Conservation (phyloP, 495 filamentous ascomycete genomes). For the Penicillium bovifimosum region DNA sequence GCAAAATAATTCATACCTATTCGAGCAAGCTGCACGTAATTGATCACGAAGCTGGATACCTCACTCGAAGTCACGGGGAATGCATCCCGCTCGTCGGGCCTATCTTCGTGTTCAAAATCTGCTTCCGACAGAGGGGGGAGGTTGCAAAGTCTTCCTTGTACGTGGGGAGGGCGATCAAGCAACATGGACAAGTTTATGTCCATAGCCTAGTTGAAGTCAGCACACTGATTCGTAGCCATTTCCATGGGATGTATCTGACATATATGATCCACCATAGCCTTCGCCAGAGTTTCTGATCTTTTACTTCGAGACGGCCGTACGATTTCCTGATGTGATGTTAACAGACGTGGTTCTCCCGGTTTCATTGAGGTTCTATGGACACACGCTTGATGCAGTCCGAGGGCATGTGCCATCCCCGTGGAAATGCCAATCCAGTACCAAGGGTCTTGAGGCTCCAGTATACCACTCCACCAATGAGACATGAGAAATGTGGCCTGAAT, state of each 20-base stretch:
- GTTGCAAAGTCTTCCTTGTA: conserved; percentile 13
- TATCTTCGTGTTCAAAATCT: conserved; percentile 1
- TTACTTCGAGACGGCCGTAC: conserved; percentile 1
- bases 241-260: too few relatives aligned
- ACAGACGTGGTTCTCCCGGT: too few relatives aligned
- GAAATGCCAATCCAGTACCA: conserved; percentile 23
- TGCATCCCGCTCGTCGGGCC: neutral
- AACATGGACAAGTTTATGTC: conserved; percentile 11
- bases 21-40: conserved; percentile 6
- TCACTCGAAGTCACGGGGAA: neutral
- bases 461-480: conserved; percentile 21
- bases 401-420: conserved; percentile 15
- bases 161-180: conserved; percentile 8
- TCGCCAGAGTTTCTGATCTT: conserved; percentile 6
- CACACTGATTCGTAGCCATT: too few relatives aligned
- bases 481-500: conserved; percentile 19
- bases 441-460: conserved; percentile 18
- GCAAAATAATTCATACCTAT: conserved; percentile 2
- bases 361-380: too few relatives aligned
- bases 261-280: conserved; percentile 13
- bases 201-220: conserved; percentile 8
- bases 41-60: neutral
- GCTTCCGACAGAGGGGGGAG: conserved; percentile 4
- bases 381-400: conserved; percentile 22
- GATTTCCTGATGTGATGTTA: conserved; percentile 12